Base-by-base conservation (phyloP, 768 basidiomycete genomes). In the Lactifluus pinguis region DNA sequence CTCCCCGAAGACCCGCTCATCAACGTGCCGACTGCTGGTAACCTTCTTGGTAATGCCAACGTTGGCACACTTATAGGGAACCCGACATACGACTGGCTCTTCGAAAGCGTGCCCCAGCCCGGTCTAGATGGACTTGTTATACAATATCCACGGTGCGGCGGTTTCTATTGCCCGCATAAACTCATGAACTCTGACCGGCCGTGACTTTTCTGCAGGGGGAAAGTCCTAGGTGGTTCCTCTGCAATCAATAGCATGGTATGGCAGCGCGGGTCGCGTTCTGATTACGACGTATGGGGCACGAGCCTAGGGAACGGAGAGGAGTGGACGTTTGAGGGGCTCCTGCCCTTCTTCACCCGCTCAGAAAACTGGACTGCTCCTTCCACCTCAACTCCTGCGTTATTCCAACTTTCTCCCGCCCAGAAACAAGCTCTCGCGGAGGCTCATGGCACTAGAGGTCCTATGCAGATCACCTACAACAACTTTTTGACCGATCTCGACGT, bases 161-260 rank as follows among this genome's bases (percentile, higher is more conserved):
- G 14, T 10, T 30, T 5, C 42, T 10, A 25, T 47, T 30, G 2
- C 32, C n/a, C 30, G 8, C 32, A n/a, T 6, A 39, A 25, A 42
- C 30, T 3, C 17, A n/a, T 34, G 9, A 19, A 30, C 30, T 25
- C 38, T 55, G 10, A 60, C 19, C 7, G 17, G 54, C 19, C 7
- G 21, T 13, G 4, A 21, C 38, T 13, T 49, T 32, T 19, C 14
- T 42, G 4, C 8, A 64, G 63, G 34, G 63, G 63, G 25, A 64
- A 62, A n/a, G 63, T 64, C 29, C 60, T 64, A 14, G 63, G 63
- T 25, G 60, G 63, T 13, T 64, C 63, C 36, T 57, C 63, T 8
- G 63, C 63, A 11, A 64, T 64, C 30, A 62, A 64, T 52, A 62
- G 61, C 19, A 57, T 64, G 63, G 63, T 64, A 36, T 64, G 60